Evolutionary conservation across 768 basidiomycete species (phyloP).

Genomic region (Tremella yokohamensis): DNA sequence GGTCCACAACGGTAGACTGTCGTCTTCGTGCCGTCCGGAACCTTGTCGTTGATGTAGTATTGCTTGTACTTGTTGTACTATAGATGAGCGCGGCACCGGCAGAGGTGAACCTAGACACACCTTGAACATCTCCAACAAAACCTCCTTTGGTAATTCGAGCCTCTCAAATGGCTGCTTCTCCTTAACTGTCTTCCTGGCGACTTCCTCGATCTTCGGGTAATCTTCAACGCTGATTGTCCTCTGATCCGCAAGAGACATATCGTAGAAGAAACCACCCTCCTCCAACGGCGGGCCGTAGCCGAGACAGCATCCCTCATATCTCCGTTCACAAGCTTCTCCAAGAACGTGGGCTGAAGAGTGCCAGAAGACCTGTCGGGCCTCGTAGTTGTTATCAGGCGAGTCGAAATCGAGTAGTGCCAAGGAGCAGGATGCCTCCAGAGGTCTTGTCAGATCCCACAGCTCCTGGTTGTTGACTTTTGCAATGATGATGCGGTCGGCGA

Average conservation of each 20-base stretch:
- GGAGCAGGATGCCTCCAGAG: slow-evolving; percentile 77
- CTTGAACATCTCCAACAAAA: slow-evolving; percentile 91
- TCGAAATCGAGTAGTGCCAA: slow-evolving; percentile 90
- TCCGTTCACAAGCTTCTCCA: slow-evolving; percentile 91
- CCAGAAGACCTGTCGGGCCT: slow-evolving; percentile 98
- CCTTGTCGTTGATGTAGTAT: slow-evolving; percentile 89
- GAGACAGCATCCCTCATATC: slow-evolving; percentile 87
- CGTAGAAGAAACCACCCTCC: slow-evolving; percentile 94
- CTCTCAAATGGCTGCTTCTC: slow-evolving; percentile 97
- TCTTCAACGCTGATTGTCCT: slow-evolving; percentile 77
- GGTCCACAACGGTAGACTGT: slow-evolving; percentile 99
- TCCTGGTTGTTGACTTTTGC: slow-evolving; percentile 67
- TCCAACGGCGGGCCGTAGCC: slow-evolving; percentile 96
- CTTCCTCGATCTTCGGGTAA: slow-evolving; percentile 82
- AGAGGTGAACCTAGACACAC: slow-evolving; percentile 57
- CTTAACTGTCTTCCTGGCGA: slow-evolving; percentile 82
- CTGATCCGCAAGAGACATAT: slow-evolving; percentile 62
- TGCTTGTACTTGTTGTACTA: slow-evolving; percentile 99
- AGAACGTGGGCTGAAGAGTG: slow-evolving; percentile 98
- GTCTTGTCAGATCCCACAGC: slow-evolving; percentile 93
- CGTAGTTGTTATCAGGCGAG: slow-evolving; percentile 39
- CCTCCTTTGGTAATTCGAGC: slow-evolving; percentile 86
- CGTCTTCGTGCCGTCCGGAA: slow-evolving; percentile 91
- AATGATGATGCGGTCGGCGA: slow-evolving; percentile 86
- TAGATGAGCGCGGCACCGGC: slow-evolving; percentile 2